Conservation (phyloP, 257 asterid genomes). For the Solanum chilense region DNA sequence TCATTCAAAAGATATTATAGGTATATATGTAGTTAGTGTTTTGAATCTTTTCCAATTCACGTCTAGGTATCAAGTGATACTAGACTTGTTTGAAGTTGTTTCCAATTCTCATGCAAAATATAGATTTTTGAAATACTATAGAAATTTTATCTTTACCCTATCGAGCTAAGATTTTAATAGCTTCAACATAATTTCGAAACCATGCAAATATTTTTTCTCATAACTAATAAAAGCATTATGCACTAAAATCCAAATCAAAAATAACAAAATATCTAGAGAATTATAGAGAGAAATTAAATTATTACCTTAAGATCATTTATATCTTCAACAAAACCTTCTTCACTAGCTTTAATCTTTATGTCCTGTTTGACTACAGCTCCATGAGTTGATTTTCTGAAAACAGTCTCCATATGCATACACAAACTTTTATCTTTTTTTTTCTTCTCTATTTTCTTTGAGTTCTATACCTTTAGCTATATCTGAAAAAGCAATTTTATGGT, state of each 20-base stretch:
- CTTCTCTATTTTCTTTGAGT: neutral
- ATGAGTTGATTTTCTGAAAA: constrained; percentile 24
- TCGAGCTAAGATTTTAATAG: neutral
- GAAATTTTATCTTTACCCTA: neutral
- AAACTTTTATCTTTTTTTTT: neutral
- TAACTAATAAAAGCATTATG: too few species aligned
- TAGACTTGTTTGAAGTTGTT: neutral
- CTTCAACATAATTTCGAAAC: neutral
- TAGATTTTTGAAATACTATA: neutral
- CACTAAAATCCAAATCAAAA: neutral
- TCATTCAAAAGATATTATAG: neutral
- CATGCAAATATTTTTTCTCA: neutral
- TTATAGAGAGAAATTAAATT: neutral
- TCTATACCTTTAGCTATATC: constrained; percentile 1
- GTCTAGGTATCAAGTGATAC: neutral
- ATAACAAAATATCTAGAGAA: neutral
- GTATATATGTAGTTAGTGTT: neutral
- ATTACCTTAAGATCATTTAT: constrained; percentile 40
- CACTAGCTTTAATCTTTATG: constrained; percentile 30
- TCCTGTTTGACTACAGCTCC: constrained; percentile 24
- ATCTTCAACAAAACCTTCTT: constrained; percentile 27
- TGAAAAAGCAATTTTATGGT: constrained; percentile 12
- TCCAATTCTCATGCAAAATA: neutral
- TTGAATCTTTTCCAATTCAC: neutral
- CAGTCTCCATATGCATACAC: constrained; percentile 25